Conservation (phyloP, 1,139 yeast genomes). For the Hyphopichia pseudoburtonii region DNA sequence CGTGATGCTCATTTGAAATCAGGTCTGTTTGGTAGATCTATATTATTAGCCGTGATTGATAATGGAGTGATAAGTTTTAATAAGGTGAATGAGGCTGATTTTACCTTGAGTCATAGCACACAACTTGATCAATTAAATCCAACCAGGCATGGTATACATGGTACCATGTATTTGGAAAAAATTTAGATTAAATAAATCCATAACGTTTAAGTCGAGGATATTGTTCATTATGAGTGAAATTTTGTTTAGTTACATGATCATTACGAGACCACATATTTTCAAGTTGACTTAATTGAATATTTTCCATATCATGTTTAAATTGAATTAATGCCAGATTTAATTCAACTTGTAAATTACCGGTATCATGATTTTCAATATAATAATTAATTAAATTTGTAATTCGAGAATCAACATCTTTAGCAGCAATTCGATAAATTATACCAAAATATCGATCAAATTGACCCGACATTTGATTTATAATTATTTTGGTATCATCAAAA, state of each 20-base stretch:
- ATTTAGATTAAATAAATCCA: conserved; percentile 1
- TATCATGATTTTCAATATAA: conserved; percentile 5
- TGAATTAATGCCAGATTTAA: neutral
- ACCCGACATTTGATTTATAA: conserved; percentile 7
- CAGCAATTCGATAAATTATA: conserved; percentile 9
- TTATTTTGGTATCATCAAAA: conserved; percentile 4
- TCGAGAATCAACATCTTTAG: conserved; percentile 10
- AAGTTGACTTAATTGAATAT: no score
- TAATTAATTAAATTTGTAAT: conserved; percentile 8
- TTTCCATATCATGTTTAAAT: neutral
- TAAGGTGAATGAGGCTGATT: conserved; percentile 58
- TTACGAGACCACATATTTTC: no score
- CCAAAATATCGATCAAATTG: conserved; percentile 14
- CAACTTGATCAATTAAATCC: conserved; percentile 15
- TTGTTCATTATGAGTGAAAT: no score
- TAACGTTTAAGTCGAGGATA: no score
- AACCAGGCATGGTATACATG: conserved; percentile 13
- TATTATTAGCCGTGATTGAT: conserved; percentile 67
- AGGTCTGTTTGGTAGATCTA: conserved; percentile 48
- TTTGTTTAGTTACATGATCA: no score
- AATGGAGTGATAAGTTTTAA: conserved; percentile 72
- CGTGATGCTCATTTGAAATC: conserved; percentile 29
- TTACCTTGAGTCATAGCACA: conserved; percentile 39
- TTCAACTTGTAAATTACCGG: conserved; percentile 1
- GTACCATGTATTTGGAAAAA: conserved; percentile 16